These are phyloP conservation scores for Calocera cornea DNA, from an alignment of 768 basidiomycete species.

Conservation along the genomic window DNA sequence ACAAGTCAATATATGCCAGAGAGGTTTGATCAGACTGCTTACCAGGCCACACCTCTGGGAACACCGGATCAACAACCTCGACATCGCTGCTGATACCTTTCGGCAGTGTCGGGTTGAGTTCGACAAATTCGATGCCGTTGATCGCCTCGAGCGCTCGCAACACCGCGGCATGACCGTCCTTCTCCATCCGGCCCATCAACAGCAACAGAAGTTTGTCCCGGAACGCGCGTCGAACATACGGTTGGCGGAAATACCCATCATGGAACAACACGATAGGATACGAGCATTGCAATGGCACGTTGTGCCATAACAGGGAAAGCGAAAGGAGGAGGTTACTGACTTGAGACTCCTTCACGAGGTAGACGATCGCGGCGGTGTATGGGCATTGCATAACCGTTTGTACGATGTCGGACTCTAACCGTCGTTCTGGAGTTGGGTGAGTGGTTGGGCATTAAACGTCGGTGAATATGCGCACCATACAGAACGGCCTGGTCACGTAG, in stretches of 20 bases:
- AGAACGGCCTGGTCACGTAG: neutral
- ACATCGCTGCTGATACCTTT: neutral
- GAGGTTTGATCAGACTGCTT: neutral
- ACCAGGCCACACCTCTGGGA: neutral
- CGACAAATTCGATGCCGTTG: slow-evolving; percentile 1
- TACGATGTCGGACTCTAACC: neutral
- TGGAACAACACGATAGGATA: neutral
- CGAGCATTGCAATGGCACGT: neutral
- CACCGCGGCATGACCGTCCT: neutral
- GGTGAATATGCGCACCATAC: neutral
- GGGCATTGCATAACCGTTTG: neutral
- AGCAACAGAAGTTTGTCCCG: neutral
- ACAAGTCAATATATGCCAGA: neutral
- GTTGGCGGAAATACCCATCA: neutral
- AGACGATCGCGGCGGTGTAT: slow-evolving; percentile 1
- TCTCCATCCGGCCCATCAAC: neutral
- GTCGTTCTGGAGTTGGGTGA: neutral
- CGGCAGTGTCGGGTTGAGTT: neutral
- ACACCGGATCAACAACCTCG: neutral
- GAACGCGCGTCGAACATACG: neutral
- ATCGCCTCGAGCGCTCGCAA: neutral
- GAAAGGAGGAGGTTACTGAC: neutral
- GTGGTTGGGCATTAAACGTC: neutral
- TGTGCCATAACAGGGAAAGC: neutral
- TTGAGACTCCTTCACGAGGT: neutral